These are phyloP conservation scores for Gossypium anomalum DNA, from an alignment of 345 rosid species.

Conservation along the genomic window DNA sequence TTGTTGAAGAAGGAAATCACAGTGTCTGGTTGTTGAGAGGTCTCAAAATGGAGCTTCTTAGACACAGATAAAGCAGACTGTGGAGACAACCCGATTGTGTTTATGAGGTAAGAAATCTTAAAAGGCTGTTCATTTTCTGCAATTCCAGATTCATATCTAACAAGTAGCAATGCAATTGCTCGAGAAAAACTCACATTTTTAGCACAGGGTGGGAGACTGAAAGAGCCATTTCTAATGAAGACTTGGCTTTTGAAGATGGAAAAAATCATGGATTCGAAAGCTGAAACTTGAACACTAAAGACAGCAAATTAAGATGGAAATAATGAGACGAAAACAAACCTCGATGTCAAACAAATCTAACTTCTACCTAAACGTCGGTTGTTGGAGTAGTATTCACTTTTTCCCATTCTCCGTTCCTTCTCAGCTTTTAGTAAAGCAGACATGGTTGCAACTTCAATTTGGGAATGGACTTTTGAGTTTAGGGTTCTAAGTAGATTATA, in stretches of 20 bases:
- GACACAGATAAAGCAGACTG: background rate
- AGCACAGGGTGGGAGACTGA: background rate
- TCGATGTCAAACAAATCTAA: too few species aligned
- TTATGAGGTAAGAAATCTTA: background rate
- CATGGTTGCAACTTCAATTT: too few species aligned
- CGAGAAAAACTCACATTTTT: background rate
- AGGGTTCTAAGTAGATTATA: too few species aligned
- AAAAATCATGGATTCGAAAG: background rate
- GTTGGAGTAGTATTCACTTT: too few species aligned
- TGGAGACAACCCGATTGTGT: background rate
- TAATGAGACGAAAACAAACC: background rate
- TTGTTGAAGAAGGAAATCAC: background rate
- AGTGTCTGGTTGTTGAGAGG: background rate
- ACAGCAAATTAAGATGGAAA: too few species aligned
- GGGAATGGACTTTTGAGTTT: too few species aligned
- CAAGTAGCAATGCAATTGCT: background rate
- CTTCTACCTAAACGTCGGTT: too few species aligned
- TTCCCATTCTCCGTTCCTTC: too few species aligned
- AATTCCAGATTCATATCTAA: slow-evolving; percentile 1
- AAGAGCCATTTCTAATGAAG: background rate
- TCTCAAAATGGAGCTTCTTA: background rate
- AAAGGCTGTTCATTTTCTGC: background rate
- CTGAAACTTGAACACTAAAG: background rate
- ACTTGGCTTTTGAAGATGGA: background rate
- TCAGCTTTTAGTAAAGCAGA: too few species aligned